Base-by-base conservation (phyloP, 345 rosid genomes). In the Sonneratia caseolaris region DNA sequence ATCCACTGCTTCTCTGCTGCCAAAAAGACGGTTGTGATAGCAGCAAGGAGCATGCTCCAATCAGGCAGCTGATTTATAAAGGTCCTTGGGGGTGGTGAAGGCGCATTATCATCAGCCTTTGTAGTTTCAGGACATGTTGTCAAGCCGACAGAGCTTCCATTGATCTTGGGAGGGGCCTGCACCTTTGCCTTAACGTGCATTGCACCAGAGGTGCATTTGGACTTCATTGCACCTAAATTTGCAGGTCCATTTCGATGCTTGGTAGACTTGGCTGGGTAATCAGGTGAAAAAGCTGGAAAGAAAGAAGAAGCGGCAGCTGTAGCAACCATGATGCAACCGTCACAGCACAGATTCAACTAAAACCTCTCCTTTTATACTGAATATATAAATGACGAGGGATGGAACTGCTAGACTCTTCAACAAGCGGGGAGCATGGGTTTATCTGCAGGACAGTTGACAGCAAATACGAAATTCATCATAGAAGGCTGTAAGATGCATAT, bases 1-100 rank as follows among this genome's bases (percentile, higher is more conserved):
- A 85, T 95, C 97, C 98, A 95, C 80, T 95, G 99, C 81, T 95
- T 95, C 86, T 95, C 99, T 5, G 99, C 99, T 0, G 99, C 99
- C 86, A 95, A 80, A 80, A 95, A 95, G 71, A 95, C 79, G 0
- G 99, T 95, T 5, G 99, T 95, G 0, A 95, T 92, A 38, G 99
- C 99, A 74, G 99, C 99, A 55, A 92, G 96, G 79, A 95, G 97
- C 98, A 95, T 92, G 76, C 99, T 92, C 99, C 99, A 95, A 61
- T 95, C 99, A 73, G 99, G 99, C 75, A 95, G 32, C 79, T 89
- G 96, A 79, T 95, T 95, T 66, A 92, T 92, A 81, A 92, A 89
- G 0, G 99, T 95, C 79, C 99, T 84, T 0, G 99, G 98, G 5
- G 93, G 89, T 3, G 86, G 88, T 0, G 90, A 84, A 38, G 86